phyloP scores from a whole-genome alignment of 1,284 basidiomycete genomes.

The Phaffia rhodozyma region DNA sequence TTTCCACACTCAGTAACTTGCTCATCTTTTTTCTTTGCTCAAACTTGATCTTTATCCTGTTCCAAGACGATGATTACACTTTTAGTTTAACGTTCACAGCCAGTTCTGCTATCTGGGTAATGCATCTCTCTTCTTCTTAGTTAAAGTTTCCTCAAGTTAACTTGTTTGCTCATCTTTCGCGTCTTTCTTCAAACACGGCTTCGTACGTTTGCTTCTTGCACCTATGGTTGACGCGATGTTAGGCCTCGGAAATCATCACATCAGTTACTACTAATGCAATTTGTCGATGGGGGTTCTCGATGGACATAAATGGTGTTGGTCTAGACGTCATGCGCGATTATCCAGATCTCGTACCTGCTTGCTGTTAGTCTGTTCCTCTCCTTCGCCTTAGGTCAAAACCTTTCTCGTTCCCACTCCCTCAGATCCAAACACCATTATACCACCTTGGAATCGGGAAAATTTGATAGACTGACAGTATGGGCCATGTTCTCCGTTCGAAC shows the following conservation, averaged over 20 bases:
- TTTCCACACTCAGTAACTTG: too few relatives aligned
- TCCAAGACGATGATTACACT: constrained; percentile 44
- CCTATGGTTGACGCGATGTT: not conserved
- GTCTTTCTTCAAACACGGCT: not conserved
- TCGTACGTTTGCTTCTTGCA: too few relatives aligned
- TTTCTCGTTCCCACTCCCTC: too few relatives aligned
- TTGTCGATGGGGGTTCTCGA: constrained; percentile 36
- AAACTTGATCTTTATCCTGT: constrained; percentile 43
- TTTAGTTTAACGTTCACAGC: constrained; percentile 44
- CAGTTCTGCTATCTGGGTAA: constrained; percentile 42
- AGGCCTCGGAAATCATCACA: constrained; percentile 39
- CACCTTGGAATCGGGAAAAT: not conserved
- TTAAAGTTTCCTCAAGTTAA: not conserved
- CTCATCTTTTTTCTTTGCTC: constrained; percentile 42
- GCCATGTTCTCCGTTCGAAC: not conserved
- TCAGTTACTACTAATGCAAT: constrained; percentile 39
- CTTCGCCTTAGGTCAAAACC: not conserved
- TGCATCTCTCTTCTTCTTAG: not conserved
- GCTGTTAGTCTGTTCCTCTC: constrained; percentile 21
- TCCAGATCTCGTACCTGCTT: constrained; percentile 37
- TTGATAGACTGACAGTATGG: not conserved
- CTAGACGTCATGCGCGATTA: constrained; percentile 43
- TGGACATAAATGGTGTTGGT: constrained; percentile 42
- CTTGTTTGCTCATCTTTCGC: too few relatives aligned
- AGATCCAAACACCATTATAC: too few relatives aligned